Evolutionary conservation across 768 basidiomycete genomes (phyloP), one percentile per base, ranked within the genome.

Genomic region (Trametes coccinea): DNA sequence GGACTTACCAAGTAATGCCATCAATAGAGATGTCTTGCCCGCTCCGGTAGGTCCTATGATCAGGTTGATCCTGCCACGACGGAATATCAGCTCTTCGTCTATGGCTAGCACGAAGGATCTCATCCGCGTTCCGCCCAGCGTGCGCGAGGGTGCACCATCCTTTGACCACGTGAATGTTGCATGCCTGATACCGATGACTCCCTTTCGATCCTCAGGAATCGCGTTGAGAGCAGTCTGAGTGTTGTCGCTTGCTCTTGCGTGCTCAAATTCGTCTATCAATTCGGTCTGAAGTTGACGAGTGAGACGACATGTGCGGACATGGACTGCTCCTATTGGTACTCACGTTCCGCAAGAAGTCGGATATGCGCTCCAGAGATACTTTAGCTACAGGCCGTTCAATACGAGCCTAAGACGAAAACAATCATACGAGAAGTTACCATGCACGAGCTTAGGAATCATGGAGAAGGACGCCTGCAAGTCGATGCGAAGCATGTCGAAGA

Each of bases 1-100:
- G 5, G 16, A 54, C 72, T 50, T 30, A 65, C 60, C 48, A 8
- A 69, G 50, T 16, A 62, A 31, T n/a, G 66, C 53, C 44, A 67
- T 53, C 29, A 87, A 74, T 44, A 86, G 67, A 0, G 84, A 85
- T 0, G 86, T 87, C 72, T 87, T 88, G 5, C 86, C 86, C 1
- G 74, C 71, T 11, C 78, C 77, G 50, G 84, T 85, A n/a, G 84
- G 81, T 0, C 86, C 85, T 46, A 86, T 72, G 14, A 87, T 78
- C 54, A 85, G 73, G 61, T 87, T 87, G 49, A 86, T 77, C 62
- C 73, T 67, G 22, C 79, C 79, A 6, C 68, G 76, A 64, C 78
- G 77, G 75, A 88, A 88, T 3, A 78, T 48, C 0, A 88, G 57
- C 50, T 85, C 80, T 13, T 76, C 83, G 1, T 80, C 75, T 44